phyloP scores from a whole-genome alignment of 345 rosid genomes.

The Diplotaxis tenuifolia region DNA sequence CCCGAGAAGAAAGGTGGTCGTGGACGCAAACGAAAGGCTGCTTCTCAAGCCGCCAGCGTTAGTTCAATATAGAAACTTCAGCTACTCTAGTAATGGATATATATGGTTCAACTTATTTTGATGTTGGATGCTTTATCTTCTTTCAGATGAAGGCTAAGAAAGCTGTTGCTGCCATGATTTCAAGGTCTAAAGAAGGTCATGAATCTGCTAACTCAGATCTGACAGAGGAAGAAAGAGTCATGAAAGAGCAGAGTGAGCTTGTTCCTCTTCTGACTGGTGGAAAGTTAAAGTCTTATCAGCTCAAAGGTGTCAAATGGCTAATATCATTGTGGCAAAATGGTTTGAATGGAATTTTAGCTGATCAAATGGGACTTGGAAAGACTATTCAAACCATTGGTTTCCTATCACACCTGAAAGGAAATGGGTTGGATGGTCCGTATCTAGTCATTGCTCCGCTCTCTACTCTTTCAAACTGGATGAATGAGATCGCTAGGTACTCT shows the following conservation, averaged over 20 bases:
- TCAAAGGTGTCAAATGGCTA: constrained; percentile 97
- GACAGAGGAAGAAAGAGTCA: constrained; percentile 71
- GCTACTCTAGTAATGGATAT: constrained; percentile 3
- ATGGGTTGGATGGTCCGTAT: constrained; percentile 86
- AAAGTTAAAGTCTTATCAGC: constrained; percentile 77
- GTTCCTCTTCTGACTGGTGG: constrained; percentile 92
- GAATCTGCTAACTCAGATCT: constrained; percentile 45
- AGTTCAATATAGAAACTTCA: constrained; percentile 8
- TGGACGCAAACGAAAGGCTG: constrained; percentile 74
- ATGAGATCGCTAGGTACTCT: constrained; percentile 73
- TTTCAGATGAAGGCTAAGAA: constrained; percentile 70
- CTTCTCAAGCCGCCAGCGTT: constrained; percentile 60
- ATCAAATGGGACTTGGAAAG: constrained; percentile 99
- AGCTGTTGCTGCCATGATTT: constrained; percentile 95
- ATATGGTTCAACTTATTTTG: neutral
- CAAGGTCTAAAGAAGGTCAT: constrained; percentile 62
- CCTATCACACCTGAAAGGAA: constrained; percentile 82
- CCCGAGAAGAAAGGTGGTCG: constrained; percentile 57
- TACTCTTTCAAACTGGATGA: constrained; percentile 91
- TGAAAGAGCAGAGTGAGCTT: constrained; percentile 77
- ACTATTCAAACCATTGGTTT: constrained; percentile 95
- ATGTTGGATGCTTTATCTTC: neutral
- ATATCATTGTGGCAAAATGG: constrained; percentile 97
- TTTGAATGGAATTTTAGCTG: constrained; percentile 94
- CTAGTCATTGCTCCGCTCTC: constrained; percentile 93